Evolutionary conservation across 305 asterid genomes (phyloP).

Genomic region (Fraxinus baroniana): DNA sequence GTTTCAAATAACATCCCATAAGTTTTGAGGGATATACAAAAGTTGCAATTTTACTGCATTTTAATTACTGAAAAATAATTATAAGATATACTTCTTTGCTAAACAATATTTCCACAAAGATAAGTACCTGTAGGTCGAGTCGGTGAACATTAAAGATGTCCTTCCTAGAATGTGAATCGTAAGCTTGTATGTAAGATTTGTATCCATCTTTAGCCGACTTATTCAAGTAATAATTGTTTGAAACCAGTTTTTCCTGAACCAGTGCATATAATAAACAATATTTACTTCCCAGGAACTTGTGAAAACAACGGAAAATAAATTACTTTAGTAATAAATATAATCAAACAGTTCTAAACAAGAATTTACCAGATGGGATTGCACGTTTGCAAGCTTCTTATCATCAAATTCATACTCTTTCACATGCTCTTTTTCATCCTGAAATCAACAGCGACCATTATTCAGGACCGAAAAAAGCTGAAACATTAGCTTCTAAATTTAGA

Average conservation of each 20-base stretch:
- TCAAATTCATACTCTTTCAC: conserved; percentile 81
- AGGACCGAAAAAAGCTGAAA: neutral
- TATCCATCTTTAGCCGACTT: conserved; percentile 93
- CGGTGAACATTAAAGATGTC: conserved; percentile 83
- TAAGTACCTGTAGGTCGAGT: conserved; percentile 75
- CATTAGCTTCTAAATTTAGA: neutral
- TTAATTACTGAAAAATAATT: neutral
- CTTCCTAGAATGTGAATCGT: conserved; percentile 88
- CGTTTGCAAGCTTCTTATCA: conserved; percentile 65
- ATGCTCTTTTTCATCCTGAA: conserved; percentile 87
- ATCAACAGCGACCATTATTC: conserved; percentile 17
- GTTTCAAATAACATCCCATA: neutral
- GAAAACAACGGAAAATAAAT: neutral
- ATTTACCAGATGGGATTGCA: conserved; percentile 76
- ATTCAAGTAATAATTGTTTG: conserved; percentile 64
- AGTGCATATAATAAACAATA: conserved; percentile 4
- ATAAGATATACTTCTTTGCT: neutral
- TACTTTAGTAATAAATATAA: neutral
- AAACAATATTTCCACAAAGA: neutral
- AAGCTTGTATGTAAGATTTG: conserved; percentile 73
- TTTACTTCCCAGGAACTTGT: conserved; percentile 1
- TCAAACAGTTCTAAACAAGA: conserved; percentile 11
- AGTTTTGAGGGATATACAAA: neutral
- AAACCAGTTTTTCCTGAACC: conserved; percentile 69
- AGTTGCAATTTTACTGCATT: neutral